These are phyloP conservation scores for Rhododendron kiyosumense DNA, from an alignment of 148 eudicot genomes.

Conservation along the genomic window DNA sequence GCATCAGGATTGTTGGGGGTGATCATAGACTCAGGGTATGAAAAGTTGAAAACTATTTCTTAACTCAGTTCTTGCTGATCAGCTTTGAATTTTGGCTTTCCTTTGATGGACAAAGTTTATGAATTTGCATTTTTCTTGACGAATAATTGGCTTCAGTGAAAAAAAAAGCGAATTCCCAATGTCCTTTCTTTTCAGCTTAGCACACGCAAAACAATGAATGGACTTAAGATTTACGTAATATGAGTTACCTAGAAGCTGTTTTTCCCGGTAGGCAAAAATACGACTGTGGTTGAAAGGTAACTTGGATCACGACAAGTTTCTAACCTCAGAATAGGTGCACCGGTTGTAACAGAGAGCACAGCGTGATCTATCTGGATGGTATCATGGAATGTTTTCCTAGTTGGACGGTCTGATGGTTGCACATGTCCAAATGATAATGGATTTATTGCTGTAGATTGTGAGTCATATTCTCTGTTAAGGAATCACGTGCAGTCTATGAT, in stretches of 20 bases:
- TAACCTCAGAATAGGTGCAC: not conserved
- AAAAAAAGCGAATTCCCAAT: not conserved
- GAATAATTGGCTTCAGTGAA: too few species aligned
- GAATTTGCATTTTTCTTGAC: not conserved
- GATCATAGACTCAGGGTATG: slow-evolving; percentile 65
- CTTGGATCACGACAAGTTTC: not conserved
- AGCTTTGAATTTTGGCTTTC: not conserved
- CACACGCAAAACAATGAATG: not conserved
- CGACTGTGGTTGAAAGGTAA: not conserved
- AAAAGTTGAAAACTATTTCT: not conserved
- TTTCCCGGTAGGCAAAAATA: not conserved
- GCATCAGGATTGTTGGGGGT: slow-evolving; percentile 60
- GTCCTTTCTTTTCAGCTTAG: not conserved
- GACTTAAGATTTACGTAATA: not conserved
- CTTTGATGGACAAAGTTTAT: not conserved
- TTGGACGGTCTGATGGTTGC: not conserved
- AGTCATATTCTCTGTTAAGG: not conserved
- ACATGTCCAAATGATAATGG: too few species aligned
- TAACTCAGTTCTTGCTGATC: not conserved
- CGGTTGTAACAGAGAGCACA: not conserved
- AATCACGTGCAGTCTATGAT: not conserved
- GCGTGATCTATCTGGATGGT: not conserved
- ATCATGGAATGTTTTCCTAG: not conserved
- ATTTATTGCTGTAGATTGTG: not conserved
- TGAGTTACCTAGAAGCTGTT: not conserved